Evolutionary conservation across 441 rosid species (phyloP), one percentile per base, ranked within the genome.

Genomic region (Gossypium davidsonii): DNA sequence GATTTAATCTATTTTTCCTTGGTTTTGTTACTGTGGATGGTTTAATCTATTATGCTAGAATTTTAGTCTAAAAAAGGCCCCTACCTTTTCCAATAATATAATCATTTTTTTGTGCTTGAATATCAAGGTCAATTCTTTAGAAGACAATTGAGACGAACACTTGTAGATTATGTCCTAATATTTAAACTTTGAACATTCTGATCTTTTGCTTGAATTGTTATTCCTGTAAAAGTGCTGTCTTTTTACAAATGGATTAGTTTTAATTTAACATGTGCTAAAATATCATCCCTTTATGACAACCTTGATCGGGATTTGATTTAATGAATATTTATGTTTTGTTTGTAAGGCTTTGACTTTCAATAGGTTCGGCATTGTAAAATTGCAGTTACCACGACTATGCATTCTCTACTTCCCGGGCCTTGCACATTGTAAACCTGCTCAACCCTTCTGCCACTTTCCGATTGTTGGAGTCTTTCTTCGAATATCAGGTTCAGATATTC

Each of bases 361-460:
- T 63, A 21, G 21, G 31, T 66, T 64, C 25, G 0, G 21, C 63
- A 67, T 31, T 44, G 31, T 59, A 23, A 39, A 6, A 59, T 66
- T 79, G 84, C 88, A 93, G 92, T 46, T 91, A 85, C 81, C 97
- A 90, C 76, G 98, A 91, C 77, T 85, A 89, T 73, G 94, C 98
- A 2, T 91, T 60, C 72, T 88, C 83, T 34, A 78, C 89, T 63
- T 91, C 93, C 74, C 93, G 92, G 14, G 92, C 92, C 4, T 78
- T 94, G 79, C 92, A 91, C 78, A 84, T 94, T 58, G 96, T 85
- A n/a, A 78, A 89, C 73, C 1, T 39, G 48, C 51, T 89, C 14
- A 83, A 88, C 77, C 31, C 85, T 59, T 84, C 84, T 49, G 87
- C 85, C 31, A 88, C 98, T 1, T 91, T 91, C 74, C 73, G 46